Evolutionary conservation across 2,329 filamentous ascomycete species (phyloP).

Genomic region (Aspergillus sp.): DNA sequence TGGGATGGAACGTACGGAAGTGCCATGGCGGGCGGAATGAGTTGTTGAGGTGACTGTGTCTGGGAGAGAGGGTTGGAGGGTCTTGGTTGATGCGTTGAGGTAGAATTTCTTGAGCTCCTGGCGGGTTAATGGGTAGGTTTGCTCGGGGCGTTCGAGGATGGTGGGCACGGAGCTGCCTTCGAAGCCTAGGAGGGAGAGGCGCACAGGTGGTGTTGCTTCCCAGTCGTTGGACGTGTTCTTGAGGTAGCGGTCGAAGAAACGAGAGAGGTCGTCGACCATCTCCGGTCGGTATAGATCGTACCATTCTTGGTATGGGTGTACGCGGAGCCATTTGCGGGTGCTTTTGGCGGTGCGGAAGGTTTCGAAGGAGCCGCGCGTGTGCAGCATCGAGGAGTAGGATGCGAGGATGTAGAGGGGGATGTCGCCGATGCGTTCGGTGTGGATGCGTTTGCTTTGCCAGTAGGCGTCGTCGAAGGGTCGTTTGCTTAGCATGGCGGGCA

Average conservation of each 20-base stretch:
- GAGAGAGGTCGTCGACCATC: conserved; percentile 9
- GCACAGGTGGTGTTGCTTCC: conserved; percentile 12
- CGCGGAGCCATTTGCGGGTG: conserved; percentile 23
- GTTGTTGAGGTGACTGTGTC: not conserved
- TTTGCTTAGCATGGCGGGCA: conserved; percentile 17
- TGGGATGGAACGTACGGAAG: not conserved
- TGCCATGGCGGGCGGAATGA: not conserved
- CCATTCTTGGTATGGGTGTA: conserved; percentile 13
- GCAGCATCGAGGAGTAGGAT: conserved; percentile 27
- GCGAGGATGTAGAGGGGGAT: conserved; percentile 28
- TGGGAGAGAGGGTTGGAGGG: not conserved
- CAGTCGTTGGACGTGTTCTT: conserved; percentile 10
- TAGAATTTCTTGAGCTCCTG: conserved; percentile 4
- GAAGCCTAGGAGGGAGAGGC: conserved; percentile 6
- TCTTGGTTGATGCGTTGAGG: not conserved
- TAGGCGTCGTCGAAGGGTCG: conserved; percentile 24
- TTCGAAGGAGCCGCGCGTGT: conserved; percentile 25
- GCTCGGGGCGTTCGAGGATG: not conserved
- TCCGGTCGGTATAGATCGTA: conserved; percentile 12
- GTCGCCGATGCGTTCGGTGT: conserved; percentile 19
- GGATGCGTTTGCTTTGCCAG: conserved; percentile 28
- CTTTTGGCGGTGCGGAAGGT: conserved; percentile 18
- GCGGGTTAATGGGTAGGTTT: not conserved
- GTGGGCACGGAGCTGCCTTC: not conserved
- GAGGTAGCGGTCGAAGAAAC: conserved; percentile 10